These are phyloP conservation scores for Fusarium aywerte DNA, from an alignment of 2,329 filamentous ascomycete species.

Conservation along the genomic window DNA sequence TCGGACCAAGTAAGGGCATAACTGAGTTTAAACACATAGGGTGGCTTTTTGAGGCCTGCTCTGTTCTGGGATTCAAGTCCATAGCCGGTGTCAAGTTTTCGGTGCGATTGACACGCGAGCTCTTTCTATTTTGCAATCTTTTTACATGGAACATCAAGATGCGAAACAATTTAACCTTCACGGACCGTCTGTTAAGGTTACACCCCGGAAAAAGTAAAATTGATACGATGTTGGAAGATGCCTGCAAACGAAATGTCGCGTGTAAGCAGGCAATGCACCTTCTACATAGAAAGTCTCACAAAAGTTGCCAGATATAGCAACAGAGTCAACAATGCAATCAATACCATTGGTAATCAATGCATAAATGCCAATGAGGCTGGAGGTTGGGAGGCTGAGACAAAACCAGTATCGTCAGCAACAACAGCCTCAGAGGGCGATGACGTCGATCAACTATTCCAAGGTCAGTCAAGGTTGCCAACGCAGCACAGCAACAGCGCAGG, in stretches of 20 bases:
- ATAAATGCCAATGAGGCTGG: constrained; percentile 18
- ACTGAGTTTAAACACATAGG: not conserved
- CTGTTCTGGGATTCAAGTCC: not conserved
- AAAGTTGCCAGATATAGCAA: constrained; percentile 27
- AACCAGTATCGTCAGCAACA: constrained; percentile 19
- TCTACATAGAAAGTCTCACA: constrained; percentile 1
- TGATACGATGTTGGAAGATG: constrained; percentile 8
- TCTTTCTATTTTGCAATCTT: constrained; percentile 17
- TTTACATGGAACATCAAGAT: constrained; percentile 5
- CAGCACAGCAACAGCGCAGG: not conserved
- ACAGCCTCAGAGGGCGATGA: constrained; percentile 27
- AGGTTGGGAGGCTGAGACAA: constrained; percentile 34
- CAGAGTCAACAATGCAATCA: not conserved
- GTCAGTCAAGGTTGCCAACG: constrained; percentile 6
- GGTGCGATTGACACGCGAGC: constrained; percentile 33
- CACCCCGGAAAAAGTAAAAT: not conserved
- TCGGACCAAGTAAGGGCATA: constrained; percentile 5
- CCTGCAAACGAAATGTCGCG: constrained; percentile 25
- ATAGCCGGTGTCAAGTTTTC: constrained; percentile 7
- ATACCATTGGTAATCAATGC: not conserved
- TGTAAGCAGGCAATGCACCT: constrained; percentile 20
- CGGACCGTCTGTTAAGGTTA: constrained; percentile 24
- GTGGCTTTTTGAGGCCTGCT: constrained; percentile 6
- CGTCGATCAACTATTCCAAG: constrained; percentile 19
- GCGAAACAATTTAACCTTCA: constrained; percentile 22